phyloP scores from a whole-genome alignment of 768 basidiomycete species.

The Trametopsis cervina region DNA sequence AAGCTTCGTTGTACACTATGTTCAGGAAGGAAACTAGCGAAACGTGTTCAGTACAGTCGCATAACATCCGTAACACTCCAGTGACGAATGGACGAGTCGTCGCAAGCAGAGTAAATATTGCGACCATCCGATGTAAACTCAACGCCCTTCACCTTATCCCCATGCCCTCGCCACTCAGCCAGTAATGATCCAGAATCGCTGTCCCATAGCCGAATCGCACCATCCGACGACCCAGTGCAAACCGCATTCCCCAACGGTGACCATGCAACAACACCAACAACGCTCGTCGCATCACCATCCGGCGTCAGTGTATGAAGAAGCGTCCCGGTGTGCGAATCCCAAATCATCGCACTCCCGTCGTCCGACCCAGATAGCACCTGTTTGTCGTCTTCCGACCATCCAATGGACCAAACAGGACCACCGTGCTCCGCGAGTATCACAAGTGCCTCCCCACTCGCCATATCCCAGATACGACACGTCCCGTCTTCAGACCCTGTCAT shows the following conservation, averaged over 20 bases:
- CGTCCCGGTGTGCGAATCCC: conserved; percentile 15
- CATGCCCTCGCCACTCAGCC: conserved; percentile 16
- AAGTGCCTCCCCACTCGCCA: conserved; percentile 10
- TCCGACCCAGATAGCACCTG: conserved; percentile 35
- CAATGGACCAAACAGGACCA: conserved; percentile 26
- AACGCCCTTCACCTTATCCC: conserved; percentile 27
- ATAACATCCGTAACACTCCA: conserved; percentile 16
- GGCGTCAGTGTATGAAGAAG: conserved; percentile 5
- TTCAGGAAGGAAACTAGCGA: too few species aligned
- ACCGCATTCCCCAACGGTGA: conserved; percentile 14
- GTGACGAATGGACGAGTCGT: conserved; percentile 25
- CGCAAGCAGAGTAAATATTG: conserved; percentile 34
- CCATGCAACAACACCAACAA: conserved; percentile 10
- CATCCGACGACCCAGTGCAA: conserved; percentile 17
- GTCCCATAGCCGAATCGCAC: conserved; percentile 15
- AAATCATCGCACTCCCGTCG: conserved; percentile 21
- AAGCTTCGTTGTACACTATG: too few species aligned
- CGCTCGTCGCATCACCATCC: conserved; percentile 5
- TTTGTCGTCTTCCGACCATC: conserved; percentile 37
- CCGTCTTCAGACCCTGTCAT: conserved; percentile 20
- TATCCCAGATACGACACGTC: conserved; percentile 20
- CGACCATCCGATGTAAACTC: conserved; percentile 37
- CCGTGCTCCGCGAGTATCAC: conserved; percentile 12
- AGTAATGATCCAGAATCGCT: conserved; percentile 5
- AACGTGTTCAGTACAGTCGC: too few species aligned